phyloP scores from a whole-genome alignment of 2,329 filamentous ascomycete genomes.

The Talaromyces verruculosus region DNA sequence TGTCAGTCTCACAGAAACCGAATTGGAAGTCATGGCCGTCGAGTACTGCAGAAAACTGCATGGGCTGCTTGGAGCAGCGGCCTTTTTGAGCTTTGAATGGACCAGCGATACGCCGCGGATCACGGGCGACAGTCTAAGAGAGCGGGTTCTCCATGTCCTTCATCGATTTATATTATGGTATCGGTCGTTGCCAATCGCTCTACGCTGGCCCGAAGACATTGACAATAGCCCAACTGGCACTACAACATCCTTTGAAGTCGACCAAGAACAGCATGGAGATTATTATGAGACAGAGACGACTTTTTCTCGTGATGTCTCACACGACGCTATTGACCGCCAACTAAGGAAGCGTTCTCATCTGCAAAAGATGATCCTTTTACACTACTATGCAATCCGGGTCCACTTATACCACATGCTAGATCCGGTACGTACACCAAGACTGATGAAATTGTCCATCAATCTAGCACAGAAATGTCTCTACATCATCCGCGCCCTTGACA shows the following conservation, averaged over 20 bases:
- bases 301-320: not conserved
- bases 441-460: constrained; percentile 4
- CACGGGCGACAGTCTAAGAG: not conserved
- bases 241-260: not conserved
- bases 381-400: constrained; percentile 5
- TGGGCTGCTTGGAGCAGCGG: constrained; percentile 1
- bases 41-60: constrained; percentile 4
- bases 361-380: constrained; percentile 8
- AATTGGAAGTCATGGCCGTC: not conserved
- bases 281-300: not conserved
- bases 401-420: constrained; percentile 9
- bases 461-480: constrained; percentile 4
- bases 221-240: not conserved
- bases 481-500: constrained; percentile 3
- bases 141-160: not conserved
- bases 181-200: not conserved
- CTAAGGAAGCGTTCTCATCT: constrained; percentile 3
- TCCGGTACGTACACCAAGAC: not conserved
- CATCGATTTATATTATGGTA: not conserved
- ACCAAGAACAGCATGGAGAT: not conserved
- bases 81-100: constrained; percentile 6
- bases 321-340: not conserved
- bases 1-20: not conserved
- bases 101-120: constrained; percentile 4
- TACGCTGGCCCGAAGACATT: constrained; percentile 3